phyloP scores from a whole-genome alignment of 2,329 filamentous ascomycete species.

The Phyllosticta paracitricarpa region DNA sequence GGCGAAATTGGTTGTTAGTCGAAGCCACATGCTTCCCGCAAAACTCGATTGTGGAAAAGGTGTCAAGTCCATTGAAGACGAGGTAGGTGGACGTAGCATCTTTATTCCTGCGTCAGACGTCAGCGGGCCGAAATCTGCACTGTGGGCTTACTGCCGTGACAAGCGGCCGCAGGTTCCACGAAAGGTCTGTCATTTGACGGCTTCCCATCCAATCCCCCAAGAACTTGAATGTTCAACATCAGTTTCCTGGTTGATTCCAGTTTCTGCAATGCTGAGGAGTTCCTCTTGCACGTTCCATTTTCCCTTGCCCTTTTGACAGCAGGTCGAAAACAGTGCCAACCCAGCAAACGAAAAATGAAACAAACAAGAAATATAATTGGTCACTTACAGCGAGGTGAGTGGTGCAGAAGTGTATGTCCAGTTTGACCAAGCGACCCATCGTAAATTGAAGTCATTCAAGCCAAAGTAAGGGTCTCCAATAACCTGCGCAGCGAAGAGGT shows the following conservation, averaged over 20 bases:
- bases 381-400: slow-evolving; percentile 19
- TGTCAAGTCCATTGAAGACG: slow-evolving; percentile 53
- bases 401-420: slow-evolving; percentile 51
- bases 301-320: too few relatives aligned
- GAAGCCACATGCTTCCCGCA: slow-evolving; percentile 45
- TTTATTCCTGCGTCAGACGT: slow-evolving; percentile 10
- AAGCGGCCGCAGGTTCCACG: too few relatives aligned
- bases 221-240: too few relatives aligned
- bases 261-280: too few relatives aligned
- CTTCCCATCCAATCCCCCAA: too few relatives aligned
- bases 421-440: slow-evolving; percentile 49
- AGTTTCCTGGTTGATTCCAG: too few relatives aligned
- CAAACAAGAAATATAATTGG: background rate
- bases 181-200: too few relatives aligned
- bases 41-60: slow-evolving; percentile 47
- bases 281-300: too few relatives aligned
- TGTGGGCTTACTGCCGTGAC: background rate
- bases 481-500: slow-evolving; percentile 43
- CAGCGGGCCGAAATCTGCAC: background rate
- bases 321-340: background rate
- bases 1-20: slow-evolving; percentile 54
- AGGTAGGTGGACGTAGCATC: slow-evolving; percentile 41
- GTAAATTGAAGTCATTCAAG: slow-evolving; percentile 49
- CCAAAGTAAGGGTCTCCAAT: slow-evolving; percentile 47
- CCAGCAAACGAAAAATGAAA: background rate